These are phyloP conservation scores for Claviceps fusiformis DNA, from an alignment of 2,329 filamentous ascomycete genomes.

Conservation along the genomic window DNA sequence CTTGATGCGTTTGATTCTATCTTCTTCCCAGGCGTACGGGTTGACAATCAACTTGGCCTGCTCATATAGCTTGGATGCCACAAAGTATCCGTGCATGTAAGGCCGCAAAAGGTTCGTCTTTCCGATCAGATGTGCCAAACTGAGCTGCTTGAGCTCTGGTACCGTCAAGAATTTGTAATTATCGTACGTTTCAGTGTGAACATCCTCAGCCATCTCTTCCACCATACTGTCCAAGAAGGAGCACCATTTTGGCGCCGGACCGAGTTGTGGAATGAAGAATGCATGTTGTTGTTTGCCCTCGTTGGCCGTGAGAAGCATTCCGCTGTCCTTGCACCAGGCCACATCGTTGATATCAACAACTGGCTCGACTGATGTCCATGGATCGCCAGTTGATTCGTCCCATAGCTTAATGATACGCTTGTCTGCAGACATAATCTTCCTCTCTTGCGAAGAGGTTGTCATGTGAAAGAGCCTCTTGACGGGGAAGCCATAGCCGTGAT, in stretches of 20 bases:
- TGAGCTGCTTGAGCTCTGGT: conserved; percentile 72
- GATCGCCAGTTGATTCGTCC: conserved; percentile 68
- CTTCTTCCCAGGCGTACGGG: conserved; percentile 86
- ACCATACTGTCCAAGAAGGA: conserved; percentile 94
- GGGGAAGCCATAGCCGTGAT: conserved; percentile 89
- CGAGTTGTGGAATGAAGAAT: conserved; percentile 88
- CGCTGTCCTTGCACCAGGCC: conserved; percentile 79
- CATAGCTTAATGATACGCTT: conserved; percentile 96
- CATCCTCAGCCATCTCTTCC: conserved; percentile 91
- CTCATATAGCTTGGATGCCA: conserved; percentile 88
- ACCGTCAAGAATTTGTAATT: conserved; percentile 97
- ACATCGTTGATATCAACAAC: conserved; percentile 91
- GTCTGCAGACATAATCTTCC: conserved; percentile 83
- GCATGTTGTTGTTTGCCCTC: conserved; percentile 91
- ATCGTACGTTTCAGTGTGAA: conserved; percentile 75
- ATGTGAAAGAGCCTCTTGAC: conserved; percentile 71
- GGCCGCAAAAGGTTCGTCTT: conserved; percentile 80
- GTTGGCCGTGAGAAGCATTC: conserved; percentile 94
- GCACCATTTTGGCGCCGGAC: conserved; percentile 90
- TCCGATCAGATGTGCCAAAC: conserved; percentile 77
- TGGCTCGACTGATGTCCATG: conserved; percentile 94
- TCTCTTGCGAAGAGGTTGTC: conserved; percentile 59
- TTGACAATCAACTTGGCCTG: conserved; percentile 87
- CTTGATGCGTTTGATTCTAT: conserved; percentile 78
- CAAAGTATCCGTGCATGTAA: conserved; percentile 99